Evolutionary conservation across 441 rosid genomes (phyloP).

Genomic region (Adansonia rubrostipa): DNA sequence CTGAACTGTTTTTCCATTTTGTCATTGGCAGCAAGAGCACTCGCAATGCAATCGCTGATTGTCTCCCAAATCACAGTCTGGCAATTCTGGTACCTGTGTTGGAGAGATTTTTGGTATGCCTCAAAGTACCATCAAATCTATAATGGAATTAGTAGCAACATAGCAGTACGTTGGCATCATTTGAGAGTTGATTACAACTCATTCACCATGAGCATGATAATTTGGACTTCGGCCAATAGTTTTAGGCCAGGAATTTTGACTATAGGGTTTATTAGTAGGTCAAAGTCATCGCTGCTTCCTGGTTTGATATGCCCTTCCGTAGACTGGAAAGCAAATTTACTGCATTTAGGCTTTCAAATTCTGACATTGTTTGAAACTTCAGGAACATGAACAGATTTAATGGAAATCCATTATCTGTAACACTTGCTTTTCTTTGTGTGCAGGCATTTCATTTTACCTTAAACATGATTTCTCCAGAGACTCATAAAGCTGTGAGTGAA

Average conservation of each 20-base stretch:
- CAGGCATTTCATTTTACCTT: constrained; percentile 90
- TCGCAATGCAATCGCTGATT: constrained; percentile 74
- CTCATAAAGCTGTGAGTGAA: constrained; percentile 86
- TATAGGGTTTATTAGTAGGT: not conserved
- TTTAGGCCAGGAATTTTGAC: not conserved
- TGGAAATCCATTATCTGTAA: not conserved
- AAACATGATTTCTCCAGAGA: constrained; percentile 93
- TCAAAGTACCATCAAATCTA: constrained; percentile 10
- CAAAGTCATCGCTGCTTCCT: not conserved
- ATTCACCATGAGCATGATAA: not conserved
- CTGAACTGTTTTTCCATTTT: constrained; percentile 23
- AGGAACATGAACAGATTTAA: not conserved
- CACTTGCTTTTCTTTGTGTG: constrained; percentile 7
- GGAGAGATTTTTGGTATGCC: constrained; percentile 98
- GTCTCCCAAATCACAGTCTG: constrained; percentile 74
- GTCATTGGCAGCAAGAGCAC: constrained; percentile 61
- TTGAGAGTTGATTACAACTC: not conserved
- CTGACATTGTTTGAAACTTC: not conserved
- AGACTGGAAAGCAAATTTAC: not conserved
- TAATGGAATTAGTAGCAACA: constrained; percentile 5
- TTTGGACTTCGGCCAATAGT: not conserved
- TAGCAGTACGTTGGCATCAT: not conserved
- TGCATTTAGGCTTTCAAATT: not conserved
- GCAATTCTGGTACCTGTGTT: constrained; percentile 81
- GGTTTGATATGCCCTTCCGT: not conserved